Conservation (phyloP, 495 filamentous ascomycete genomes). For the Penicillium angulare region DNA sequence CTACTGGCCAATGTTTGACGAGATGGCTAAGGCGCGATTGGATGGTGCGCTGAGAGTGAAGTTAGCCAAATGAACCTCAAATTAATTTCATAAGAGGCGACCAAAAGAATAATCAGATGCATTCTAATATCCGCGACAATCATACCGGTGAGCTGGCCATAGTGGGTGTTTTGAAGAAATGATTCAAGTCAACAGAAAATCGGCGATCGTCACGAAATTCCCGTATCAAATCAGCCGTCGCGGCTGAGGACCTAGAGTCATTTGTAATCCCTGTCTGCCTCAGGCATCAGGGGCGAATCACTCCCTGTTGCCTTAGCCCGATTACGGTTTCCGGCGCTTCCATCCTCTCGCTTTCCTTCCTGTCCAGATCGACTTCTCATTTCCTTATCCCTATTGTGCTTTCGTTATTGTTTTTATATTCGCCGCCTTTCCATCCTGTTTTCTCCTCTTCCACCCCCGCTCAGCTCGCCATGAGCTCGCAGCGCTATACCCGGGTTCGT, state of each 20-base stretch:
- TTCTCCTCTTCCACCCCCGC: slow-evolving; percentile 22
- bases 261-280: slow-evolving; percentile 13
- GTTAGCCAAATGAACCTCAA: slow-evolving; percentile 6
- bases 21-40: slow-evolving; percentile 54
- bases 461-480: slow-evolving; percentile 67
- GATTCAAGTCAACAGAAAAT: neutral
- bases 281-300: slow-evolving; percentile 9
- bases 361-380: slow-evolving; percentile 19
- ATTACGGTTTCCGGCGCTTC: slow-evolving; percentile 19
- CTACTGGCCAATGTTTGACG: slow-evolving; percentile 74
- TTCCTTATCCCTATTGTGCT: slow-evolving; percentile 14
- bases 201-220: neutral
- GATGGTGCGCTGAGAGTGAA: slow-evolving; percentile 52
- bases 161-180: neutral
- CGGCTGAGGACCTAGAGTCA: neutral
- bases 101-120: neutral
- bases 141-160: slow-evolving; percentile 23
- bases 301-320: slow-evolving; percentile 17
- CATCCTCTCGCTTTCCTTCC: slow-evolving; percentile 11
- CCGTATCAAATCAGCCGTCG: neutral
- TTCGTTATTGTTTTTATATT: slow-evolving; percentile 17
- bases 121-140: neutral
- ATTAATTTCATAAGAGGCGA: neutral
- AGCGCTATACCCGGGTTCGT: slow-evolving; percentile 83
- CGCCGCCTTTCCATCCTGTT: slow-evolving; percentile 17